Evolutionary conservation across 805 yeast species (phyloP).

Genomic region (Vanderwaltozyma polyspora): DNA sequence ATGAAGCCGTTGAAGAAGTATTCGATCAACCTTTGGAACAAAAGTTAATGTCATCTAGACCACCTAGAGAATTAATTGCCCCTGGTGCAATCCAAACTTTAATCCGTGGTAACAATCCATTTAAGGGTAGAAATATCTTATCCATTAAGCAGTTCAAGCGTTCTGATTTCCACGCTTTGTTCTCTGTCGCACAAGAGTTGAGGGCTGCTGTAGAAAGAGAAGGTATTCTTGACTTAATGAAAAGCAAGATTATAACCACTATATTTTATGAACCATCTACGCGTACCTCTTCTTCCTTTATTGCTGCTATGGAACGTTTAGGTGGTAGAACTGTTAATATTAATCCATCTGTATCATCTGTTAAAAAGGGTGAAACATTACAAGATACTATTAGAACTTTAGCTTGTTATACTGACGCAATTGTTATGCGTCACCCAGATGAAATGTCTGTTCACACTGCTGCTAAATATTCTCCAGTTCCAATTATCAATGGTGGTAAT

Average conservation of each 20-base stretch:
- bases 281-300: conserved; percentile 91
- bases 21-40: conserved; percentile 42
- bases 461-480: conserved; percentile 92
- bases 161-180: conserved; percentile 81
- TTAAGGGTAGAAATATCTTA: conserved; percentile 75
- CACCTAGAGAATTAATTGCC: conserved; percentile 61
- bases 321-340: conserved; percentile 96
- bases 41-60: conserved; percentile 55
- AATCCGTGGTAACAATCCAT: conserved; percentile 78
- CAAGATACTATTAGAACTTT: conserved; percentile 93
- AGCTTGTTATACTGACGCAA: conserved; percentile 93
- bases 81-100: conserved; percentile 69
- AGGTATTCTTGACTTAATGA: conserved; percentile 83
- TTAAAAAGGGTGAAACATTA: conserved; percentile 94
- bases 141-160: conserved; percentile 83
- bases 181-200: conserved; percentile 97
- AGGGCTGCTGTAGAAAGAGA: conserved; percentile 92
- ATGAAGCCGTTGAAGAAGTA: conserved; percentile 36
- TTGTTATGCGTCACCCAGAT: conserved; percentile 92
- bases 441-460: conserved; percentile 89
- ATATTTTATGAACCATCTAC: conserved; percentile 98
- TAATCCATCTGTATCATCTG: conserved; percentile 79
- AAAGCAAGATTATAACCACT: conserved; percentile 85
- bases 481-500: conserved; percentile 95
- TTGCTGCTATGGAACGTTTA: conserved; percentile 98